Evolutionary conservation across 176 grass and related monocot species (phyloP).

Genomic region (Eleusine coracana): DNA sequence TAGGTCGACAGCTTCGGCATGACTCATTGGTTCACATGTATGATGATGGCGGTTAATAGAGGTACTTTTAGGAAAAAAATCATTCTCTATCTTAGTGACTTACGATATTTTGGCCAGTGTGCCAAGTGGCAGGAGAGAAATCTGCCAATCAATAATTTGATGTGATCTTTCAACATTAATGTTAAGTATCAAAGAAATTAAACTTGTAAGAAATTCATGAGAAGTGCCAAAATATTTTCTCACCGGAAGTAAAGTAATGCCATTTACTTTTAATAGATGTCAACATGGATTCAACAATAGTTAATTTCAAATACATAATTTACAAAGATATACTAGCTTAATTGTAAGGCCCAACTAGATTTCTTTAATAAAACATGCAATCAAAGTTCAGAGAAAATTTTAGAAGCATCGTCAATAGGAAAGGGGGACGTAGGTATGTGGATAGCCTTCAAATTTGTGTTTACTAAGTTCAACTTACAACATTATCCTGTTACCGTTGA

Average conservation of each 20-base stretch:
- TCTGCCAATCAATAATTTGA: background rate
- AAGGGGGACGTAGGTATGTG: background rate
- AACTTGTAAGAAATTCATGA: background rate
- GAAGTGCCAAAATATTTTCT: background rate
- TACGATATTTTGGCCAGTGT: background rate
- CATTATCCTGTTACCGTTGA: background rate
- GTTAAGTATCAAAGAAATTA: background rate
- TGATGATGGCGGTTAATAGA: background rate
- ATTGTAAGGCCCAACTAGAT: background rate
- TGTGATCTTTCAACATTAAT: background rate
- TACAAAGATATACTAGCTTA: background rate
- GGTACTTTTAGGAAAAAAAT: background rate
- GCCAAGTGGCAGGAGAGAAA: background rate
- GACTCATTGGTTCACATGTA: constrained; percentile 11
- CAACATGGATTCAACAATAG: background rate
- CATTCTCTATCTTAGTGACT: background rate
- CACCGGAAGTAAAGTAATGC: background rate
- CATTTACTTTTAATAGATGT: too few species aligned
- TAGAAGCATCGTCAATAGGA: background rate
- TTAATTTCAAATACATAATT: background rate
- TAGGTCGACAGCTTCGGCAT: background rate
- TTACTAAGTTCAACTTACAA: background rate
- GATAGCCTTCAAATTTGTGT: background rate
- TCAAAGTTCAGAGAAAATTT: background rate
- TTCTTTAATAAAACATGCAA: background rate